Conservation (phyloP, 2,329 filamentous ascomycete genomes). For the Sporothrix euskadiensis region DNA sequence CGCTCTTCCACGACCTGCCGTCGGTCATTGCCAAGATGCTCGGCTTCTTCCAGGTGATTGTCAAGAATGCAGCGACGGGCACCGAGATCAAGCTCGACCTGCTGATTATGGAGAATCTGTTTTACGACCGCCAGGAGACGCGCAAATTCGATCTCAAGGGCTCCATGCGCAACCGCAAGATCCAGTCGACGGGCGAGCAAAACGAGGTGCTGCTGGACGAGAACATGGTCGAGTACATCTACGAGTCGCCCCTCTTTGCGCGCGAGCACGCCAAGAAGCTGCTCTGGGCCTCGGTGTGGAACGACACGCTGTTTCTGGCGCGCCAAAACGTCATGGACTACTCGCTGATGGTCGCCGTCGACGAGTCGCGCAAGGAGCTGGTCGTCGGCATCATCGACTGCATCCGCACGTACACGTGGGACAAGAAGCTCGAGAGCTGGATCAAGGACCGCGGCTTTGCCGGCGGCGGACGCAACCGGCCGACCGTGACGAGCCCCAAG, state of each 20-base stretch:
- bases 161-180: slow-evolving; percentile 97
- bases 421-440: slow-evolving; percentile 99
- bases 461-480: slow-evolving; percentile 73
- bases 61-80: slow-evolving; percentile 90
- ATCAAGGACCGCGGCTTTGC: slow-evolving; percentile 94
- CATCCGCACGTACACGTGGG: slow-evolving; percentile 98
- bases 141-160: slow-evolving; percentile 95
- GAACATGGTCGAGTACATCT: slow-evolving; percentile 99
- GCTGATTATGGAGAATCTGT: slow-evolving; percentile 94
- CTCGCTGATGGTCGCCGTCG: slow-evolving; percentile 95
- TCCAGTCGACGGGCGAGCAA: slow-evolving; percentile 90
- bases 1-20: slow-evolving; percentile 90
- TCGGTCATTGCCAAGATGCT: slow-evolving; percentile 99
- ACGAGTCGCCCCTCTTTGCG: slow-evolving; percentile 91
- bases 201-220: slow-evolving; percentile 97
- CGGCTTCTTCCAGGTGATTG: slow-evolving; percentile 94
- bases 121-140: slow-evolving; percentile 89
- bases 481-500: slow-evolving; percentile 94
- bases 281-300: slow-evolving; percentile 88
- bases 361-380: slow-evolving; percentile 84
- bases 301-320: slow-evolving; percentile 92
- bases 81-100: slow-evolving; percentile 94
- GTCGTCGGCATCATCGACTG: slow-evolving; percentile 98
- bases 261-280: slow-evolving; percentile 96
- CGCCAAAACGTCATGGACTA: slow-evolving; percentile 99